phyloP scores from a whole-genome alignment of 441 rosid genomes.

The Gossypium trilobum region DNA sequence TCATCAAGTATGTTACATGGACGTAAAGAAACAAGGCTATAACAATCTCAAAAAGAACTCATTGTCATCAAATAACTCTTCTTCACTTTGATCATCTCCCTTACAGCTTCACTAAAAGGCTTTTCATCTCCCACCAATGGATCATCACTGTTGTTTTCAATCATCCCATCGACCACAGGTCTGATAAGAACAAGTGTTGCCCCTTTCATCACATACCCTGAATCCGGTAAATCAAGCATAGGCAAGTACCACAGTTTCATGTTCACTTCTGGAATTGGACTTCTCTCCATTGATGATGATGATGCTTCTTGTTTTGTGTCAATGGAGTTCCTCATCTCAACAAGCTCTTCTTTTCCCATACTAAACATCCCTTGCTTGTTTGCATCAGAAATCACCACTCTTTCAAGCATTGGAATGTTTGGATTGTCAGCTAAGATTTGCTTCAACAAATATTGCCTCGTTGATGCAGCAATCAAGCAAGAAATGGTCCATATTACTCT shows the following conservation, averaged over 20 bases:
- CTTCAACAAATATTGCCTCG: conserved; percentile 27
- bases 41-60: conserved; percentile 24
- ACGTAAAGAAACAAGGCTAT: not conserved
- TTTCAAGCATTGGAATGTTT: conserved; percentile 15
- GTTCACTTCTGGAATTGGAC: conserved; percentile 25
- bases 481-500: conserved; percentile 33
- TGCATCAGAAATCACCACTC: conserved; percentile 24
- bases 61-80: conserved; percentile 32
- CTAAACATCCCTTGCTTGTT: conserved; percentile 28
- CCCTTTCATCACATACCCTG: conserved; percentile 30
- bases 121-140: conserved; percentile 3
- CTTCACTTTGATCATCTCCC: conserved; percentile 30
- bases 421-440: conserved; percentile 20
- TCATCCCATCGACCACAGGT: conserved; percentile 16
- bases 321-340: conserved; percentile 21
- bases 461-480: conserved; percentile 28
- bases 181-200: conserved; percentile 31
- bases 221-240: conserved; percentile 26
- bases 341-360: conserved; percentile 24
- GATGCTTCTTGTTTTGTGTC: not conserved
- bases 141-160: conserved; percentile 2
- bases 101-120: conserved; percentile 29
- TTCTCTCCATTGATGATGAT: conserved; percentile 16
- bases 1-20: not conserved
- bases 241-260: conserved; percentile 31